Percentiles rank a stretch among this genome's conserved stretches.
Evolutionary conservation across 2,329 filamentous ascomycete species (phyloP).

Genomic region (Aspergillus spinulosporus): DNA sequence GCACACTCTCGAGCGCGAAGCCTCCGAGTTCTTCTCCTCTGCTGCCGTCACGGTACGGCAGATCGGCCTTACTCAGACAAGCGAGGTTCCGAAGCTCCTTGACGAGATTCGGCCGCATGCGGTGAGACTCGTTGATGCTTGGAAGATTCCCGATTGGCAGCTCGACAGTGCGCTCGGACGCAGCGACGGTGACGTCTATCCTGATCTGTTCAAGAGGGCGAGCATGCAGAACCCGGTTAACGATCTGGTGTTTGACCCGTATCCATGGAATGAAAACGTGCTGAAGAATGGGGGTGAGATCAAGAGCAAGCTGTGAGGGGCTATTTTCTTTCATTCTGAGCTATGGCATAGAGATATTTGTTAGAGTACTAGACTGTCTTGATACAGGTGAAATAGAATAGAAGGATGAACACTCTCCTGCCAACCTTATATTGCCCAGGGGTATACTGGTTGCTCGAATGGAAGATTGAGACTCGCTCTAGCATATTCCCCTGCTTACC

Average conservation of each 20-base stretch:
- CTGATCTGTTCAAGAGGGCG: constrained; percentile 72
- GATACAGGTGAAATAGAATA: too few relatives aligned
- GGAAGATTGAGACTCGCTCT: too few relatives aligned
- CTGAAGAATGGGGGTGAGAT: constrained; percentile 55
- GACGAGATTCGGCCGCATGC: constrained; percentile 73
- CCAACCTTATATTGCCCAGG: too few relatives aligned
- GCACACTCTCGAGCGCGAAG: constrained; percentile 67
- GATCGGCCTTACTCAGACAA: constrained; percentile 68
- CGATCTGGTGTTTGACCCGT: constrained; percentile 69
- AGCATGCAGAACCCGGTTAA: constrained; percentile 73
- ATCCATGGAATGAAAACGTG: constrained; percentile 62
- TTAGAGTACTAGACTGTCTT: too few relatives aligned
- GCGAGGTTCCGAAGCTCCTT: constrained; percentile 67
- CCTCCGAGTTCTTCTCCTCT: constrained; percentile 70
- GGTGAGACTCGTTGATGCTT: constrained; percentile 68
- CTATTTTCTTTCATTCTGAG: too few relatives aligned
- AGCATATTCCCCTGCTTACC: too few relatives aligned
- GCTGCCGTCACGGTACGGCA: constrained; percentile 70
- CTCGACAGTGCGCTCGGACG: constrained; percentile 70
- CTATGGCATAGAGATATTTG: too few relatives aligned
- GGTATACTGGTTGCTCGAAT: too few relatives aligned
- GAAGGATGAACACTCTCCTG: too few relatives aligned
- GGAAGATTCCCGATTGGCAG: constrained; percentile 78
- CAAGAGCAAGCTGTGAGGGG: constrained; percentile 40
- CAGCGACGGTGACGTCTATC: constrained; percentile 73